Evolutionary conservation across 768 basidiomycete genomes (phyloP).

Genomic region (Baorangia bicolor): DNA sequence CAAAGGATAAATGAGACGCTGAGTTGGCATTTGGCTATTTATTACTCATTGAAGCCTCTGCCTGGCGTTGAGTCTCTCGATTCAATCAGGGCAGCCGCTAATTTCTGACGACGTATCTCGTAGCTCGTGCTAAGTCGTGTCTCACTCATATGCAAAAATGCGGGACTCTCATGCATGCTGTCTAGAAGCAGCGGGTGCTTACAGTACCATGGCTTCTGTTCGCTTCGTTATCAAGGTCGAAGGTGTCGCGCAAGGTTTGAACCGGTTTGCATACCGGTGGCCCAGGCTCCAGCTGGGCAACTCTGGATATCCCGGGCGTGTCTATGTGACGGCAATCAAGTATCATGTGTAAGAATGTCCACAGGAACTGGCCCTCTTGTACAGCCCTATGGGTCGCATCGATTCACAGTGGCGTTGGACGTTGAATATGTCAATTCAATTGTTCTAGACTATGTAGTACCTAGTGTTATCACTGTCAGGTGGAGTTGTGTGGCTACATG

Average conservation of each 20-base stretch:
- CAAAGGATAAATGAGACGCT: slow-evolving; percentile 35
- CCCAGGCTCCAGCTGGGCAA: neutral
- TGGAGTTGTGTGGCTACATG: slow-evolving; percentile 13
- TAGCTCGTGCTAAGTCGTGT: neutral
- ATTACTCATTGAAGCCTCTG: slow-evolving; percentile 26
- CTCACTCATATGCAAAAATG: neutral
- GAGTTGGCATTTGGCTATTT: slow-evolving; percentile 27
- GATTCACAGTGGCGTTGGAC: slow-evolving; percentile 9
- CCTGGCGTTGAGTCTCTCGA: slow-evolving; percentile 32
- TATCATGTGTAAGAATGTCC: slow-evolving; percentile 6
- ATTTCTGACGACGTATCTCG: slow-evolving; percentile 12
- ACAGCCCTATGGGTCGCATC: slow-evolving; percentile 1
- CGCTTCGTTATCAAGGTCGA: slow-evolving; percentile 5
- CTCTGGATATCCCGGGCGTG: neutral
- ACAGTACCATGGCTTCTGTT: neutral
- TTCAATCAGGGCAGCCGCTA: slow-evolving; percentile 13
- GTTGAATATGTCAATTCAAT: neutral
- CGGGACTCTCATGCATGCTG: neutral
- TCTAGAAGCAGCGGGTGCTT: neutral
- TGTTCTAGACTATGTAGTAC: no score
- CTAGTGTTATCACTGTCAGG: no score
- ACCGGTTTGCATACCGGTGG: slow-evolving; percentile 6
- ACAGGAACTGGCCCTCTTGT: slow-evolving; percentile 19
- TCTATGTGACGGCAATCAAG: slow-evolving; percentile 21
- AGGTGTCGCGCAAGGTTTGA: slow-evolving; percentile 5